A percentile compares a stretch with the other conserved stretches of the same genome.
These are phyloP conservation scores for Microbotryum saponariae DNA, from an alignment of 1,284 basidiomycete species.

Conservation along the genomic window DNA sequence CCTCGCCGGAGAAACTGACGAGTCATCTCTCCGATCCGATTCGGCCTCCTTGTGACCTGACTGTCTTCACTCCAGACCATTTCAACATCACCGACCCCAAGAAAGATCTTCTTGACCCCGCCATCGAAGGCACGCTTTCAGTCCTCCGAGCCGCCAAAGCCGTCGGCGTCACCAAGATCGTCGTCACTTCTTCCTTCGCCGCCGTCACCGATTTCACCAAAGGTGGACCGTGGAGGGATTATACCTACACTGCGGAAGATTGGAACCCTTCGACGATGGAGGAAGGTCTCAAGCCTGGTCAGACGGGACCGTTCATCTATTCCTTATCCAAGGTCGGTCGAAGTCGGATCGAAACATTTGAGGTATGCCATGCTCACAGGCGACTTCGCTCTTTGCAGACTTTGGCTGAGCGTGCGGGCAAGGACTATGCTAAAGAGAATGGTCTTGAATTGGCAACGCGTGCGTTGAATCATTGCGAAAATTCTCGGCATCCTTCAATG, in stretches of 20 bases:
- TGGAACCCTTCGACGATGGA: conserved; percentile 40
- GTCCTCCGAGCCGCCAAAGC: conserved; percentile 32
- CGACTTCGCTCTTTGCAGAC: conserved; percentile 31
- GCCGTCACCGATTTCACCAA: conserved; percentile 36
- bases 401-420: conserved; percentile 39
- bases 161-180: conserved; percentile 36
- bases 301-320: conserved; percentile 36
- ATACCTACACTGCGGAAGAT: conserved; percentile 35
- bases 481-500: too few species aligned
- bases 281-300: conserved; percentile 30
- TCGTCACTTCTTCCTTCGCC: conserved; percentile 41
- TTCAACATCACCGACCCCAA: conserved; percentile 38
- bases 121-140: conserved; percentile 40
- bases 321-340: conserved; percentile 18
- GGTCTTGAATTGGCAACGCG: conserved; percentile 16
- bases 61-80: conserved; percentile 7
- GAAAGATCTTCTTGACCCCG: conserved; percentile 39
- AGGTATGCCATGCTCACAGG: background rate
- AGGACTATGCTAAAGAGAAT: conserved; percentile 32
- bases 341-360: background rate
- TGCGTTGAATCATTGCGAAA: background rate
- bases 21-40: too few species aligned
- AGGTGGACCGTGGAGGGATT: conserved; percentile 27
- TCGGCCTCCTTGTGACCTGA: background rate
- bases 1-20: background rate